Conservation (phyloP, 306 rosid genomes). For the Cucurbita moschata region DNA sequence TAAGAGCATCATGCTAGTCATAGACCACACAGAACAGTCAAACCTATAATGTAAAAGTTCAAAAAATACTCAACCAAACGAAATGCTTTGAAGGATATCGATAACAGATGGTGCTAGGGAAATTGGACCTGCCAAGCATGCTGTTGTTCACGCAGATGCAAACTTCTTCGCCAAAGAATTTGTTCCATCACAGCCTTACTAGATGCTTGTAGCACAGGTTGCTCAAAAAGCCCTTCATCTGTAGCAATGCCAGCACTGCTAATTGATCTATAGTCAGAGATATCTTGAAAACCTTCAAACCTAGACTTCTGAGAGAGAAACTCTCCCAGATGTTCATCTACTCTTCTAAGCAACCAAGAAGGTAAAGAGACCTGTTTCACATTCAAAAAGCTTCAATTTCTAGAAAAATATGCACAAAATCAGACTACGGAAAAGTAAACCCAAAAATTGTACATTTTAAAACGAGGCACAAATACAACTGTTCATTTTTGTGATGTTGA, state of each 20-base stretch:
- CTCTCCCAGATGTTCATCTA: slow-evolving; percentile 46
- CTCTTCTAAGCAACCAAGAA: slow-evolving; percentile 36
- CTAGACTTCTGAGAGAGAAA: slow-evolving; percentile 45
- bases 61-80: neutral
- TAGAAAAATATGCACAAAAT: neutral
- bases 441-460: neutral
- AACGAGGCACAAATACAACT: neutral
- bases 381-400: slow-evolving; percentile 21
- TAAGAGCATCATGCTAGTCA: neutral
- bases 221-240: slow-evolving; percentile 86
- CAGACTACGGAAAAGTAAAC: neutral
- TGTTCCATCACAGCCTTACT: slow-evolving; percentile 49
- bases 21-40: neutral
- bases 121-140: slow-evolving; percentile 71
- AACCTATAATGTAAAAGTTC: neutral
- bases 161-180: slow-evolving; percentile 39
- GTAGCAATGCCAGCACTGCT: slow-evolving; percentile 52
- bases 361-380: slow-evolving; percentile 63
- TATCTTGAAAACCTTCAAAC: slow-evolving; percentile 33
- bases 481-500: neutral
- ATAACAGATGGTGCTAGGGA: neutral
- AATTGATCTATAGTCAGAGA: slow-evolving; percentile 46
- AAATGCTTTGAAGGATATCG: neutral
- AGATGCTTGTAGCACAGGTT: slow-evolving; percentile 51
- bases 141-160: slow-evolving; percentile 55